phyloP scores from a whole-genome alignment of 2,329 filamentous ascomycete species.

The Ophiosphaerella herpotricha region DNA sequence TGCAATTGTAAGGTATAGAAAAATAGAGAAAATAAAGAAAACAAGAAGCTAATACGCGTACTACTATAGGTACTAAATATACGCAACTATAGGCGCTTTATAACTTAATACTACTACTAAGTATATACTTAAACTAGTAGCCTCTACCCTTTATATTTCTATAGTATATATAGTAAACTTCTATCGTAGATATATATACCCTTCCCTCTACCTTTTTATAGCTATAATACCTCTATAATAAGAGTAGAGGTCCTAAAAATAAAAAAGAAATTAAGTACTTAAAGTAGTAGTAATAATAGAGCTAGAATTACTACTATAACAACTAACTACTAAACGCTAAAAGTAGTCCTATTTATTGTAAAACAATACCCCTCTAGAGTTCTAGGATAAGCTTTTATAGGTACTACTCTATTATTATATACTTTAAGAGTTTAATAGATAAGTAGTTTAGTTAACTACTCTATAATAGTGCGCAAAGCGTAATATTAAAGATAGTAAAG shows the following conservation, averaged over 20 bases:
- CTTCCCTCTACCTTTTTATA: slow-evolving; percentile 4
- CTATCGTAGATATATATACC: too few species aligned
- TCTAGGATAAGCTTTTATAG: slow-evolving; percentile 16
- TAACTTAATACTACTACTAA: too few species aligned
- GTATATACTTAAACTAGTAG: too few species aligned
- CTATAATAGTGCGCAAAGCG: slow-evolving; percentile 3
- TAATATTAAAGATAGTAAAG: slow-evolving; percentile 3
- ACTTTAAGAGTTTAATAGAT: slow-evolving; percentile 15
- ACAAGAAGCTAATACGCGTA: too few species aligned
- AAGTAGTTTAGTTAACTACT: slow-evolving; percentile 7
- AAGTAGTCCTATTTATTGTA: slow-evolving; percentile 3
- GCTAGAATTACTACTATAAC: too few species aligned
- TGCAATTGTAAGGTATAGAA: too few species aligned
- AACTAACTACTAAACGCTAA: slow-evolving; percentile 11
- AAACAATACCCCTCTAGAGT: slow-evolving; percentile 12
- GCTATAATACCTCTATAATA: slow-evolving; percentile 7
- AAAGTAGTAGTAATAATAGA: too few species aligned
- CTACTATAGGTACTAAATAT: too few species aligned
- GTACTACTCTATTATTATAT: slow-evolving; percentile 14
- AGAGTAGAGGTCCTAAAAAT: slow-evolving; percentile 10
- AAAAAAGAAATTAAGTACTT: slow-evolving; percentile 11
- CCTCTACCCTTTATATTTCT: too few species aligned
- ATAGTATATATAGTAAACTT: too few species aligned
- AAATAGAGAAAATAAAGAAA: too few species aligned
- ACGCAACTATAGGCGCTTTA: too few species aligned